phyloP scores from a whole-genome alignment of 352 stramenopile genomes.

The Pythium rhizo-oryzae region DNA sequence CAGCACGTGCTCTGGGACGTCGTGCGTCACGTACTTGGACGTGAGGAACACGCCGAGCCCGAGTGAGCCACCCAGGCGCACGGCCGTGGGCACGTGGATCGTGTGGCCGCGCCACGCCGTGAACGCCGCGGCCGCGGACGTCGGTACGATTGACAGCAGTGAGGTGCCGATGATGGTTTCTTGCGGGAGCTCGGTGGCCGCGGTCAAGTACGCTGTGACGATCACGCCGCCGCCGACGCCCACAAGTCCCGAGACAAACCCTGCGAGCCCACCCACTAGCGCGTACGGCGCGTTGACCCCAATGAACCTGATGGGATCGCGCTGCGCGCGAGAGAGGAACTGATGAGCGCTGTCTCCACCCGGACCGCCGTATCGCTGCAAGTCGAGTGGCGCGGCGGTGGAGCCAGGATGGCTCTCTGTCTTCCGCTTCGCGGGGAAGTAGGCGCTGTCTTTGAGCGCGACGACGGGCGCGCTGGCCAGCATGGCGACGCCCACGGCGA shows the following conservation, averaged over 20 bases:
- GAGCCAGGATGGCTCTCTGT: no score
- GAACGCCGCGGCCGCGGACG: conserved; percentile 69
- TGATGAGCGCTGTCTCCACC: not conserved
- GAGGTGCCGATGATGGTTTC: conserved; percentile 82
- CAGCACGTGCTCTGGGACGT: conserved; percentile 74
- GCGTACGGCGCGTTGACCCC: conserved; percentile 75
- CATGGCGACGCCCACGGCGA: conserved; percentile 77
- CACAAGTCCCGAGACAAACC: conserved; percentile 83
- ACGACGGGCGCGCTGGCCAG: conserved; percentile 76
- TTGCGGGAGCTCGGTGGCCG: conserved; percentile 79
- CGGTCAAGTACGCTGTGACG: conserved; percentile 84
- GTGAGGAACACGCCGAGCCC: conserved; percentile 69
- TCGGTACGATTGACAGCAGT: conserved; percentile 78
- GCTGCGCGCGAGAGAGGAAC: conserved; percentile 45
- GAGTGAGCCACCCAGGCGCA: conserved; percentile 65
- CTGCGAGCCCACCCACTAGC: conserved; percentile 59
- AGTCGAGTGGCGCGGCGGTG: conserved; percentile 50
- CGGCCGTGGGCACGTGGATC: conserved; percentile 75
- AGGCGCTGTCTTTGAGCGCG: conserved; percentile 75
- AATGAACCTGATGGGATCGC: conserved; percentile 44
- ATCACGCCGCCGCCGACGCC: conserved; percentile 82
- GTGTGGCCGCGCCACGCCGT: conserved; percentile 70
- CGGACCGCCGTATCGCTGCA: conserved; percentile 65
- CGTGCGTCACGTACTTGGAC: conserved; percentile 83
- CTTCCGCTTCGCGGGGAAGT: conserved; percentile 66